Evolutionary conservation across 306 rosid genomes (phyloP).

Genomic region (Gynostemma pentaphyllum): DNA sequence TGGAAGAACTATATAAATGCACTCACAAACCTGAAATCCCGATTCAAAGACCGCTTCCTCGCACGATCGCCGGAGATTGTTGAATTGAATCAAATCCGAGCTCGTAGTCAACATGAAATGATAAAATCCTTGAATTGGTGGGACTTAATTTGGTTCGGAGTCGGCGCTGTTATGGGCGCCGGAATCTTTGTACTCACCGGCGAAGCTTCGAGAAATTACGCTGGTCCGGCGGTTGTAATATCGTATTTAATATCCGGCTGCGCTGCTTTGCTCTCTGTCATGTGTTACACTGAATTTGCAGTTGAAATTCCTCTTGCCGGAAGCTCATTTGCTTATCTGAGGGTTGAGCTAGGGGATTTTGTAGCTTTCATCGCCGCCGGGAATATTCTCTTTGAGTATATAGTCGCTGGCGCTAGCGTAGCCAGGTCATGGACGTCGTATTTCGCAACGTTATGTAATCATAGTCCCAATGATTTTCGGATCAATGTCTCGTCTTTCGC

Average conservation of each 20-base stretch:
- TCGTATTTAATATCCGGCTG: constrained; percentile 63
- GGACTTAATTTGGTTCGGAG: constrained; percentile 84
- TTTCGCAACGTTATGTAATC: constrained; percentile 61
- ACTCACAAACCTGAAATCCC: constrained; percentile 20
- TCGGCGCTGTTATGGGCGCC: constrained; percentile 82
- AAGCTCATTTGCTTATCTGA: constrained; percentile 70
- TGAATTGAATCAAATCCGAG: constrained; percentile 49
- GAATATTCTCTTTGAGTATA: constrained; percentile 66
- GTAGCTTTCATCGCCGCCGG: constrained; percentile 77
- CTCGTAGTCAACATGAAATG: constrained; percentile 58
- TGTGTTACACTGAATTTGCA: constrained; percentile 90
- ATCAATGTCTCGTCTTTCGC: constrained; percentile 21
- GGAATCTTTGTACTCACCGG: constrained; percentile 86
- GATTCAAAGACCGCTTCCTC: constrained; percentile 61
- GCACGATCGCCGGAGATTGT: constrained; percentile 45
- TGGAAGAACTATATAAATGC: constrained; percentile 45
- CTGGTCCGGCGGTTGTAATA: constrained; percentile 71
- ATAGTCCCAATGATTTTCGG: constrained; percentile 34
- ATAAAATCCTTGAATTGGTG: constrained; percentile 81
- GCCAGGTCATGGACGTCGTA: constrained; percentile 86
- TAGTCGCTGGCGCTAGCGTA: constrained; percentile 52
- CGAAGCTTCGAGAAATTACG: constrained; percentile 22
- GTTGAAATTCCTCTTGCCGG: constrained; percentile 89
- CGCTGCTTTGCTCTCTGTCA: constrained; percentile 84
- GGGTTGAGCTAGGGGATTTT: constrained; percentile 79